phyloP scores from a whole-genome alignment of 1,284 basidiomycete species.

The Cutaneotrichosporon sp. region DNA sequence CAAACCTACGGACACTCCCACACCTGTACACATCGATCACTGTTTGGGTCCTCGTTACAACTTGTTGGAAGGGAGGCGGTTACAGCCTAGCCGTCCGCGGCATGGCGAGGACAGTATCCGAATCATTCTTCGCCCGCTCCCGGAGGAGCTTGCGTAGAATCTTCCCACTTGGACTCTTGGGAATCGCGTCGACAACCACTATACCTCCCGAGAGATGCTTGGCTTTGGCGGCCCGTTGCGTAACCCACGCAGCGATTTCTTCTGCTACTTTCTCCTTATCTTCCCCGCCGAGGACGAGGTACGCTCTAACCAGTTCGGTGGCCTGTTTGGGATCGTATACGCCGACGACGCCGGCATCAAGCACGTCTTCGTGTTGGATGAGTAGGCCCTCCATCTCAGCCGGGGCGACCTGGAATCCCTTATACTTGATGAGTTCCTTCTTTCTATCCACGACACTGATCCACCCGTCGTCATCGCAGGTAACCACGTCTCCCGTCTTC shows the following conservation, averaged over 20 bases:
- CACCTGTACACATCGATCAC: no score
- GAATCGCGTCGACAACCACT: conserved; percentile 53
- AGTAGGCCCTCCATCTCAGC: conserved; percentile 76
- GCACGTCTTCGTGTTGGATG: conserved; percentile 67
- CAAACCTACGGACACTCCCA: no score
- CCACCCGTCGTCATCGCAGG: conserved; percentile 63
- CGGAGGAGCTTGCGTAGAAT: conserved; percentile 46
- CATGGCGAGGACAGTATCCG: conserved; percentile 1
- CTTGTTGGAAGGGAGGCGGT: background rate
- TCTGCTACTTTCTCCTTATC: conserved; percentile 50
- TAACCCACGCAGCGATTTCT: conserved; percentile 64
- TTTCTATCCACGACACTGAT: conserved; percentile 55
- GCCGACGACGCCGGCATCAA: conserved; percentile 70
- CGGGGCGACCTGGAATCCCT: conserved; percentile 66
- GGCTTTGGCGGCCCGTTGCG: conserved; percentile 57
- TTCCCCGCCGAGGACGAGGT: conserved; percentile 5
- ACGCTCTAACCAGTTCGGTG: conserved; percentile 51
- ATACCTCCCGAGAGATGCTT: conserved; percentile 57
- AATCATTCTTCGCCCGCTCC: conserved; percentile 23
- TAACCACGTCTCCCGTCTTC: conserved; percentile 76
- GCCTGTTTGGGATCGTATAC: conserved; percentile 63
- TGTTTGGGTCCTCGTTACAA: background rate
- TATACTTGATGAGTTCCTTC: conserved; percentile 81
- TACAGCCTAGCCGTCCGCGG: background rate
- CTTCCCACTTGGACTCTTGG: conserved; percentile 50